Evolutionary conservation across 345 rosid genomes (phyloP), one percentile per base, ranked within the genome.

Genomic region (Nasturtium officinale): DNA sequence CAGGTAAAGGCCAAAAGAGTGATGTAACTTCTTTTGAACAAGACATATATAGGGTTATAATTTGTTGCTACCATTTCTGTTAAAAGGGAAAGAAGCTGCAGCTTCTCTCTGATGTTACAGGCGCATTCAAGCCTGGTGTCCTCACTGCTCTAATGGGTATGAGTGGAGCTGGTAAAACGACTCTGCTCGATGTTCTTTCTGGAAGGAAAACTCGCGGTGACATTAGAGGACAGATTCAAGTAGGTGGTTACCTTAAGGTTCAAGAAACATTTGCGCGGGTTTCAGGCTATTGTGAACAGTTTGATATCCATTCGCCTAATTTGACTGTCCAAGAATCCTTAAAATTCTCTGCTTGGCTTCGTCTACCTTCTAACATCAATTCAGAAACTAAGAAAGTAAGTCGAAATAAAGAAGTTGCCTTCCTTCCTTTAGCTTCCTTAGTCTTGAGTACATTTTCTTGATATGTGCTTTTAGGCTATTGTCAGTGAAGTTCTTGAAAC

Each of bases 131-230:
- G 76, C 94, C 90, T 1, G 90, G 94, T 32, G 77, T 88, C 48
- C 84, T 88, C 5, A 85, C 89, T 28, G 86, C 93, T 17, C 48
- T 88, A 55, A 88, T 88, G 90, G 93, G 93, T 17, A 87, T 78
- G 12, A 86, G 90, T 61, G 93, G 90, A 42, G 89, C 93, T 2
- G 89, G 93, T 3, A 88, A 88, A 65, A 88, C 89, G 63, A 88
- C 93, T 9, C 77, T 88, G 13, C 73, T 88, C 78, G 93, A 88
- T 79, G 90, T 88, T 29, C 83, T 88, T 40, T 85, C 87, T 10
- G 89, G 94, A 52, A 79, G 90, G 56, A 85, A 88, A 73, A 86
- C 89, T 3, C 69, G 78, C 1, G 89, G 94, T 21, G 45, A 20
- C 11, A 79, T 85, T 9, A 75, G 83, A 77, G 94, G 90, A 28